Evolutionary conservation across 1,284 basidiomycete genomes (phyloP), one percentile per base, ranked within the genome.

Genomic region (Cryptococcus floricola): DNA sequence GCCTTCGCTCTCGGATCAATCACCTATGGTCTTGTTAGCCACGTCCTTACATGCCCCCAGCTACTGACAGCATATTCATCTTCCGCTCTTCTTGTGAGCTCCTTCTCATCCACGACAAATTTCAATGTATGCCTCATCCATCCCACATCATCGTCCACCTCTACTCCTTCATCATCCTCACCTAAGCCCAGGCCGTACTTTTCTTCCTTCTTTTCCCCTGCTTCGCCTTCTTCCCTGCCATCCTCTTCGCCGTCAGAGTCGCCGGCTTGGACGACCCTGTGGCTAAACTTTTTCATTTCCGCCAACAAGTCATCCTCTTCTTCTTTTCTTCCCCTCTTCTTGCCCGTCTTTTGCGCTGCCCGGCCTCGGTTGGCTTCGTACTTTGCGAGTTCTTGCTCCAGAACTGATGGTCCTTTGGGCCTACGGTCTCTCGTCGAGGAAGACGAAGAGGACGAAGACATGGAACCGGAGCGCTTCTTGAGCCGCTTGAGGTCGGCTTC

Each of bases 401-500:
- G 78, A 50, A 85, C 84, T 0, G 89, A 91, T 52, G 84, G 84
- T 47, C 84, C 86, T 53, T 71, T 58, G 23, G 64, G 50, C 9
- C 73, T 58, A 52, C 69, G 69, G 9, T 60, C 52, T 4, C 63
- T 54, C n/a, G 56, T 48, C 3, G 63, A 62, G 14, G 64, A 61
- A 51, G 74, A 71, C 7, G 70, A 72, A 27, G 74, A 73, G 0
- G 75, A 75, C 48, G 73, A 72, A 0, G 70, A 74, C 10, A 56
- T 66, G 10, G 71, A 61, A 1, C 71, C 74, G 2, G 56, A 61
- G 4, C 65, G 63, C 54, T 76, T 76, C 56, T 77, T 81, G 9
- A 93, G 81, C 62, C 84, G 87, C 27, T 88, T 85, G 55, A 97
- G 87, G 52, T 92, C 88, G 4, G 85, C 86, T 74, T 96, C 89